Base-by-base conservation (phyloP, 2,329 filamentous ascomycete genomes). In the Fusarium nodosum region DNA sequence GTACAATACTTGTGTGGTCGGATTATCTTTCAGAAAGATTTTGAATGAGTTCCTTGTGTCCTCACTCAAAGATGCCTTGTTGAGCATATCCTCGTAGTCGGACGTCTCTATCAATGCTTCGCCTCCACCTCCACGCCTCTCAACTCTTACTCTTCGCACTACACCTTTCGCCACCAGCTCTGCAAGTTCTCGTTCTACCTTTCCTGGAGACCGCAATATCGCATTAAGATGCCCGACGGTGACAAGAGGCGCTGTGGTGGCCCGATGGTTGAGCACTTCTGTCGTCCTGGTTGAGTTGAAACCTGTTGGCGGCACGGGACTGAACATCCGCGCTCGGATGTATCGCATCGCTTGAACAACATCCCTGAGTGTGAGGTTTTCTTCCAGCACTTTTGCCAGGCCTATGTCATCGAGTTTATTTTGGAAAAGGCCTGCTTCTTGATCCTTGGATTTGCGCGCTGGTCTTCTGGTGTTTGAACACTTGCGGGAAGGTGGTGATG, bases 221-320 rank as follows among this genome's bases (percentile, higher is more conserved):
- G 90, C 86, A 65, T 90, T 86, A 9, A 94, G 77, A 75, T 94
- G 91, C 2, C 88, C 86, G 22, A 89, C 77, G 1, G 88, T 90
- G 7, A 91, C 87, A 24, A 93, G 81, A 0, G 88, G 88, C 12
- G 92, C 90, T 39, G 92, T 77, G 16, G 79, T 79, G 33, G 78
- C 79, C 20, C 90, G 84, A 74, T 87, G 89, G 65, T 89, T 87
- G 54, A 93, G 82, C 18, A 91, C 80, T 72, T 91, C 86, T 4
- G 90, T 83, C 16, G 89, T 88, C 13, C 89, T 83, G 22, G 85
- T 86, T 7, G 88, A 90, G 70, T 84, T 86, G 84, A 93, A 88
- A 24, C 90, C 90, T 0, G 85, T 81, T 22, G 84, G 82, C 4
- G 91, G 91, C 13, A 93, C 81, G 2, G 85, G 80, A 39, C 83